These are phyloP conservation scores for Colletotrichum graminicola DNA, from an alignment of 2,329 filamentous ascomycete genomes.

Conservation along the genomic window DNA sequence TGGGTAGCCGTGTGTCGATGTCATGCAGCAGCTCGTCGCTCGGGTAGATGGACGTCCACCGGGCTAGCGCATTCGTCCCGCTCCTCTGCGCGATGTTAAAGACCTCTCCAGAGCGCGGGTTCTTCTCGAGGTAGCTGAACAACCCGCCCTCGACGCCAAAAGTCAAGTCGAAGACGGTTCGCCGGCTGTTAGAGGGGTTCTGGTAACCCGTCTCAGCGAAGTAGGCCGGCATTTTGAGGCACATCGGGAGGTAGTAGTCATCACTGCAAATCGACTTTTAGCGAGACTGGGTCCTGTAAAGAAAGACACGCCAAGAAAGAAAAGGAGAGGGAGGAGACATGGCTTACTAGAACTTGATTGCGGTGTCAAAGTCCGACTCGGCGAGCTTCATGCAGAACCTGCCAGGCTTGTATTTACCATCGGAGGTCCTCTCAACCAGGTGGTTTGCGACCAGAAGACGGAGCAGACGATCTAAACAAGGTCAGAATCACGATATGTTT, in stretches of 20 bases:
- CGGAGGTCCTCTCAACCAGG: neutral
- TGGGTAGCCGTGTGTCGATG: constrained; percentile 1
- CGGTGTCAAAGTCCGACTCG: neutral
- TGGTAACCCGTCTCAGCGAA: neutral
- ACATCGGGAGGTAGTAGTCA: neutral
- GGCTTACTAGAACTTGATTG: constrained; percentile 5
- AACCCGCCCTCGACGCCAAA: constrained; percentile 12
- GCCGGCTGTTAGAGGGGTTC: neutral
- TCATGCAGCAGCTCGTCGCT: neutral
- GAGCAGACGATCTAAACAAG: constrained; percentile 1
- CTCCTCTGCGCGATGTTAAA: constrained; percentile 24
- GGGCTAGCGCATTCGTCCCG: neutral
- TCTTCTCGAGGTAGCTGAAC: neutral
- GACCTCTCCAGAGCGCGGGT: neutral
- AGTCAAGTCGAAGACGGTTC: neutral
- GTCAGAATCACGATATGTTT: neutral
- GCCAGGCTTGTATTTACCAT: neutral
- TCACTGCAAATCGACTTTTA: neutral
- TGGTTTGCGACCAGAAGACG: constrained; percentile 18
- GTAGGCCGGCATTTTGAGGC: constrained; percentile 14
- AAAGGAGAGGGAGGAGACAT: no score
- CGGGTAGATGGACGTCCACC: constrained; percentile 26
- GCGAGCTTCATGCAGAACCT: neutral
- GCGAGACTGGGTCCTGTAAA: neutral
- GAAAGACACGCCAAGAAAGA: neutral